phyloP scores from a whole-genome alignment of 1,139 yeast genomes.

The Saccharomyces hybrid region DNA sequence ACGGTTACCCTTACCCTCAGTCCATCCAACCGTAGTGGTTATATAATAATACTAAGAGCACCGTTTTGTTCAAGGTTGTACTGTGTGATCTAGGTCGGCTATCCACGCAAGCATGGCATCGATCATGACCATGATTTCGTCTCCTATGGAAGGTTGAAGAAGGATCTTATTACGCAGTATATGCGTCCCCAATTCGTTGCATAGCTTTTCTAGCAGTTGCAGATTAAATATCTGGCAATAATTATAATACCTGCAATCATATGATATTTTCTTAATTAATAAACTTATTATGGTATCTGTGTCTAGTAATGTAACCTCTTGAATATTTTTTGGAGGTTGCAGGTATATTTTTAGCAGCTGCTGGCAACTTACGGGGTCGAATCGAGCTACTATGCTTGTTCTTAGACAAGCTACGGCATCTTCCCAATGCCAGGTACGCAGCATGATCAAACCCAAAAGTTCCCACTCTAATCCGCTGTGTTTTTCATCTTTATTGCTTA shows the following conservation, averaged over 20 bases:
- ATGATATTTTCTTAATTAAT: slow-evolving; percentile 31
- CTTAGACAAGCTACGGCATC: slow-evolving; percentile 77
- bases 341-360: slow-evolving; percentile 32
- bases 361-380: slow-evolving; percentile 47
- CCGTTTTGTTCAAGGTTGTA: background rate
- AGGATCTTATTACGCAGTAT: slow-evolving; percentile 30
- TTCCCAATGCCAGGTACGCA: slow-evolving; percentile 66
- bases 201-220: slow-evolving; percentile 28
- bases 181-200: slow-evolving; percentile 28
- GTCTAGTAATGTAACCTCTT: slow-evolving; percentile 20
- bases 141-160: slow-evolving; percentile 21
- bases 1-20: background rate
- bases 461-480: slow-evolving; percentile 93
- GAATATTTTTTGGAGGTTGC: slow-evolving; percentile 11
- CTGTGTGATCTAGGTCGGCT: slow-evolving; percentile 4
- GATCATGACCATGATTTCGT: slow-evolving; percentile 17
- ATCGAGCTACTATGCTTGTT: slow-evolving; percentile 67
- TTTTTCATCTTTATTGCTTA: slow-evolving; percentile 61
- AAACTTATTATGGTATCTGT: slow-evolving; percentile 30
- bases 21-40: background rate
- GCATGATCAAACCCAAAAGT: slow-evolving; percentile 73
- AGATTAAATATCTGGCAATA: slow-evolving; percentile 30
- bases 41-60: background rate
- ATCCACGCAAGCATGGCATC: slow-evolving; percentile 25
- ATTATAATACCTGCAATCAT: slow-evolving; percentile 35